These are phyloP conservation scores for Mucor saturninus DNA, from an alignment of 371 early-diverging fungal species.

Conservation along the genomic window DNA sequence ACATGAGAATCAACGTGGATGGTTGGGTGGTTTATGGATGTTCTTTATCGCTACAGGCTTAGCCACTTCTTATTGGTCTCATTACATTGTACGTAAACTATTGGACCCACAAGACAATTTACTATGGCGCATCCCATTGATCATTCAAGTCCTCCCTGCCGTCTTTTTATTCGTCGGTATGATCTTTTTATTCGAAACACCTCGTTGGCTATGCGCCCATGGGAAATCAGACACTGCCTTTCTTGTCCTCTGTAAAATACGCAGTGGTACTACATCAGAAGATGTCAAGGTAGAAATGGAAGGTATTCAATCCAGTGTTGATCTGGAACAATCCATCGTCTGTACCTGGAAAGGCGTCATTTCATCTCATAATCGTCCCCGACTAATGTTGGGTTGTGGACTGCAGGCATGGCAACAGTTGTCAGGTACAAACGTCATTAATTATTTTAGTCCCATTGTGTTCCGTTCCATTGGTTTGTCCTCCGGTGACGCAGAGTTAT, in stretches of 20 bases:
- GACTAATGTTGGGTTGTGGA: conserved; percentile 32
- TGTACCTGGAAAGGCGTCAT: conserved; percentile 22
- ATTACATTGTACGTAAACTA: conserved; percentile 32
- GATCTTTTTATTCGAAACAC: conserved; percentile 24
- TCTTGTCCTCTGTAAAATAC: conserved; percentile 77
- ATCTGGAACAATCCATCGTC: neutral
- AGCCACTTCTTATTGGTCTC: conserved; percentile 43
- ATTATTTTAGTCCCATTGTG: conserved; percentile 61
- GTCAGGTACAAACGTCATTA: conserved; percentile 34
- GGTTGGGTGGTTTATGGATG: conserved; percentile 40
- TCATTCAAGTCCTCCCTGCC: conserved; percentile 20
- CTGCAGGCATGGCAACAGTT: conserved; percentile 33
- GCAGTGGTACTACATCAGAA: conserved; percentile 56
- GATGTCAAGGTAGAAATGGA: conserved; percentile 72
- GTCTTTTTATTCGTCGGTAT: conserved; percentile 26
- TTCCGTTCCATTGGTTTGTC: conserved; percentile 52
- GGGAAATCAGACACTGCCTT: conserved; percentile 57
- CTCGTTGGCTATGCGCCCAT: conserved; percentile 30
- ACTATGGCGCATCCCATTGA: conserved; percentile 28
- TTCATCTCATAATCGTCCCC: conserved; percentile 16
- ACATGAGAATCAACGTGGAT: conserved; percentile 35
- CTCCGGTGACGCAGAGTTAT: conserved; percentile 36
- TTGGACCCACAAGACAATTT: conserved; percentile 18
- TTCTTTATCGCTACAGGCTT: conserved; percentile 44
- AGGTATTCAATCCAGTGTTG: conserved; percentile 11